These are phyloP conservation scores for Phytophthora pinifolia DNA, from an alignment of 352 stramenopile species.

Conservation along the genomic window DNA sequence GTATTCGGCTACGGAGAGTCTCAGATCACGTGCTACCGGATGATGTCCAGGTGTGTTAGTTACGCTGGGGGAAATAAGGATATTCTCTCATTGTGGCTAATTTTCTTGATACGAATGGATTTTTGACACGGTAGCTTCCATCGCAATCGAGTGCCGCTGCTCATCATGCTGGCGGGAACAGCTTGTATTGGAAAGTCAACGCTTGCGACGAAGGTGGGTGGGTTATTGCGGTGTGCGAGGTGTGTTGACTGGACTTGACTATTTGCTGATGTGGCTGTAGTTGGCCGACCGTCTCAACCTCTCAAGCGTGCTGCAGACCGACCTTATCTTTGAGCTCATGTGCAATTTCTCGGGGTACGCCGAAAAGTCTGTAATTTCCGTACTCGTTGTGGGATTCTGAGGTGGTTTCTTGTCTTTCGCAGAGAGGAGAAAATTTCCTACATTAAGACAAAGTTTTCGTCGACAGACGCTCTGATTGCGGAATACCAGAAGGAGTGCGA, in stretches of 20 bases:
- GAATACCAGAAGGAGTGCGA: constrained; percentile 82
- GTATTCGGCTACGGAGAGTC: constrained; percentile 86
- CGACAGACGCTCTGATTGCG: constrained; percentile 55
- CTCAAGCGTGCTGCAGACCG: constrained; percentile 84
- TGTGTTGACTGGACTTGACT: not conserved
- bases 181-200: constrained; percentile 87
- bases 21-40: constrained; percentile 84
- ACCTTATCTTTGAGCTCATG: constrained; percentile 90
- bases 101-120: not conserved
- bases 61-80: not conserved
- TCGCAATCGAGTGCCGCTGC: constrained; percentile 76
- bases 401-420: not conserved
- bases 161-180: constrained; percentile 85
- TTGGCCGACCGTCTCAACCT: constrained; percentile 85
- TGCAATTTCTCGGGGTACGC: constrained; percentile 88
- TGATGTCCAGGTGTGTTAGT: constrained; percentile 78
- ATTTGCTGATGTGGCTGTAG: constrained; percentile 27
- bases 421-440: constrained; percentile 73
- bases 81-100: not conserved
- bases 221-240: not conserved
- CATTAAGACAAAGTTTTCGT: constrained; percentile 56
- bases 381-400: not conserved
- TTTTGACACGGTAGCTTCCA: constrained; percentile 57
- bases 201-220: constrained; percentile 78
- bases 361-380: not conserved